Evolutionary conservation across 805 yeast species (phyloP).

Genomic region (Debaryomyces castellii): DNA sequence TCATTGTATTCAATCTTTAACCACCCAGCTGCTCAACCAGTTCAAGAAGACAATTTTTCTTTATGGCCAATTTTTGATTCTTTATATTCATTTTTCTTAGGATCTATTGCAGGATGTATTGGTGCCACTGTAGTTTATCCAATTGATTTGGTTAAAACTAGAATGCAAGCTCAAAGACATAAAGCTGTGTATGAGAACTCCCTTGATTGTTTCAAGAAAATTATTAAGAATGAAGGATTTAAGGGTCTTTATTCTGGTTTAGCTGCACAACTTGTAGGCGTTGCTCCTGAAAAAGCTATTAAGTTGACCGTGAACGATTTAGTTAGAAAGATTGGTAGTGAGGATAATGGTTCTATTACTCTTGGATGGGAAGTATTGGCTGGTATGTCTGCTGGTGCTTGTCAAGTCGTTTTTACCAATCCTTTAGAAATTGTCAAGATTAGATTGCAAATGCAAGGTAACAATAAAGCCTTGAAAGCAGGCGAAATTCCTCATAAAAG

Average conservation of each 20-base stretch:
- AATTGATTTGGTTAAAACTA: slow-evolving; percentile 90
- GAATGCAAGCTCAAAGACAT: slow-evolving; percentile 94
- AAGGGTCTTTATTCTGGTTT: slow-evolving; percentile 89
- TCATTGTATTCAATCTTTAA: slow-evolving; percentile 39
- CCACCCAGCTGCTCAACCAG: slow-evolving; percentile 41
- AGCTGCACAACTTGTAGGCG: slow-evolving; percentile 93
- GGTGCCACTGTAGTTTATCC: slow-evolving; percentile 99
- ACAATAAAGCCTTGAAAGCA: slow-evolving; percentile 26
- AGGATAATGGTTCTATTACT: slow-evolving; percentile 37
- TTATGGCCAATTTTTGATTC: slow-evolving; percentile 62
- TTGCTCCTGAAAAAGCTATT: slow-evolving; percentile 97
- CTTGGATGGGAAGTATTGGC: slow-evolving; percentile 74
- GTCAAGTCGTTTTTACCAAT: slow-evolving; percentile 94
- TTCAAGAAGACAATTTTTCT: slow-evolving; percentile 38
- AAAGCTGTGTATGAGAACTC: slow-evolving; percentile 74
- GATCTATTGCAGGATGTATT: slow-evolving; percentile 94
- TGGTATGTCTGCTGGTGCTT: slow-evolving; percentile 94
- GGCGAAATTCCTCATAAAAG: slow-evolving; percentile 43
- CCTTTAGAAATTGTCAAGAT: slow-evolving; percentile 96
- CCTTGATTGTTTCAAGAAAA: slow-evolving; percentile 80
- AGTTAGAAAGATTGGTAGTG: slow-evolving; percentile 69
- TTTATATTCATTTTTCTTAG: slow-evolving; percentile 80
- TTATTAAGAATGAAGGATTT: slow-evolving; percentile 73
- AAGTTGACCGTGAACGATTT: slow-evolving; percentile 92
- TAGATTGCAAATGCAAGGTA: slow-evolving; percentile 82